Evolutionary conservation across 306 rosid species (phyloP), one percentile per base, ranked within the genome.

Genomic region (Vicia sativa): DNA sequence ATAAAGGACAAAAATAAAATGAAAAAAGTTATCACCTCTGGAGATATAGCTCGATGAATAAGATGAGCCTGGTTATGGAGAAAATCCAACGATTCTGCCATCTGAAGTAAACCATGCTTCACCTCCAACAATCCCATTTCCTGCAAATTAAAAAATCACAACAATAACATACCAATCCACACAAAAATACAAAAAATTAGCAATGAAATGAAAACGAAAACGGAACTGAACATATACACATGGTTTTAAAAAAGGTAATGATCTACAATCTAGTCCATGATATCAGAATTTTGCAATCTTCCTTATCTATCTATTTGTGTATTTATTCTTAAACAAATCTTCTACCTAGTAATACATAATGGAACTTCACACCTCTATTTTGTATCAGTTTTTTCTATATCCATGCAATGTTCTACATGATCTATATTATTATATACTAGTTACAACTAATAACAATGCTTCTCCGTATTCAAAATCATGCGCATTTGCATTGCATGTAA

Each of bases 101-200:
- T 68, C 81, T 93, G 99, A 69, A 93, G 96, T 83, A 93, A 87
- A 62, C 99, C 97, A 77, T 93, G 99, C 75, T 93, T 93, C 70
- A 93, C 87, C 87, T 93, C 99, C 85, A 93, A 86, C 55, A 93
- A 50, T 31, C 97, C 86, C 97, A 93, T 88, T 73, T 90, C 87
- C 99, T 93, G 82, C 73, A 64, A 76, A 72, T 60, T 11, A 69
- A n/a, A 3, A 12, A 72, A 50, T 49, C 3, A 56, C 49, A 55
- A 56, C 54, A 43, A 55, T 31, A 42, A n/a, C 10, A 48, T 5
- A 9, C 1, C 16, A 21, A 34, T 9, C 28, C 16, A 45, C 16
- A 49, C 4, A 67, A 13, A 9, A 71, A 26, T n/a, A 11, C 9
- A 59, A 0, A 0, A 49, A 62, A 65, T n/a, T 19, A 65, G 25